phyloP scores from a whole-genome alignment of 106 monocot genomes.

The Dactylorhiza incarnata region DNA sequence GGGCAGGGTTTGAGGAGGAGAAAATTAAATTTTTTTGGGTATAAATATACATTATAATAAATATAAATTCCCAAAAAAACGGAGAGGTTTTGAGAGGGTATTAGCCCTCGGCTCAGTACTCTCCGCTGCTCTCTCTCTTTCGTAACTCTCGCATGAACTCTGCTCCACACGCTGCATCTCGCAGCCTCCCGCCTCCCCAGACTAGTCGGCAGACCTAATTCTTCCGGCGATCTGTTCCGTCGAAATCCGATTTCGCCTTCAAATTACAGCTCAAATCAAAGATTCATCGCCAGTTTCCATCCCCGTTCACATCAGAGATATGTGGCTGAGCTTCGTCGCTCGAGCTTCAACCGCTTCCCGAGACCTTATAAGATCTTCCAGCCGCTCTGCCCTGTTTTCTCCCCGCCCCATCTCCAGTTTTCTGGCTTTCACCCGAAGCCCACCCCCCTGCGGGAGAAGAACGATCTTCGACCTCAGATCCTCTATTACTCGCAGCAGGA shows the following conservation, averaged over 20 bases:
- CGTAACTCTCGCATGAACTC: neutral
- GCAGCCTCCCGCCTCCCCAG: neutral
- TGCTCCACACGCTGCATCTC: neutral
- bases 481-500: neutral
- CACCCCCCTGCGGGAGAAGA: neutral
- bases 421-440: neutral
- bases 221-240: neutral
- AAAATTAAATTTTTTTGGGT: too few relatives aligned
- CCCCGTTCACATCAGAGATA: neutral
- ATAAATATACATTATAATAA: too few relatives aligned
- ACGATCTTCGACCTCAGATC: neutral
- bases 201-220: neutral
- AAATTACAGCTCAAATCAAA: neutral
- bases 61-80: too few relatives aligned
- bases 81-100: too few relatives aligned
- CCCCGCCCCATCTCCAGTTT: neutral
- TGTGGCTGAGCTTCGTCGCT: conserved; percentile 2
- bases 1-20: too few relatives aligned
- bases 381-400: neutral
- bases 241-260: neutral
- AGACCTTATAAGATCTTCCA: neutral
- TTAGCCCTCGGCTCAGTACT: too few relatives aligned
- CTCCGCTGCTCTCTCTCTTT: neutral
- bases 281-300: neutral
- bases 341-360: neutral